Evolutionary conservation across 177 flowering plant species (phyloP).

Genomic region (Vitis hybrid): DNA sequence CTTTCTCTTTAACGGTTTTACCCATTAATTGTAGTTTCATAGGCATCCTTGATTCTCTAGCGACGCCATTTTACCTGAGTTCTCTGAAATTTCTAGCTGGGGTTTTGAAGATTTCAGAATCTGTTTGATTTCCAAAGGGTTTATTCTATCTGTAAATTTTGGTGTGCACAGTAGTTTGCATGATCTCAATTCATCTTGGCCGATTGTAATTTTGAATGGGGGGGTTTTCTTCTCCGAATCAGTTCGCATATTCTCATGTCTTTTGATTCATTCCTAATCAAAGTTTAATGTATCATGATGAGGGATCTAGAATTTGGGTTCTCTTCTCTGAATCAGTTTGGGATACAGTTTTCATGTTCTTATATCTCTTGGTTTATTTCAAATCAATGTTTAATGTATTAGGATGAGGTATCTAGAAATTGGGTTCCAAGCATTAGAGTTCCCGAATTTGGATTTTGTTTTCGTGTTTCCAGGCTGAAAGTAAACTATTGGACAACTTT

Average conservation of each 20-base stretch:
- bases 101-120: conserved; percentile 25
- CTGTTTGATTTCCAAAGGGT: background rate
- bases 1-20: conserved; percentile 6
- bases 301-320: background rate
- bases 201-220: background rate
- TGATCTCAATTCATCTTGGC: conserved; percentile 7
- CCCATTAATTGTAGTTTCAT: conserved; percentile 21
- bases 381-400: too few species aligned
- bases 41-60: too few species aligned
- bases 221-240: background rate
- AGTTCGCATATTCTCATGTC: background rate
- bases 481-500: too few species aligned
- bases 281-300: background rate
- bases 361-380: too few species aligned
- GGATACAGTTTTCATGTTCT: background rate
- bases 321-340: background rate
- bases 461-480: too few species aligned
- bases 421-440: too few species aligned
- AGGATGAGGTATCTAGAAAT: too few species aligned
- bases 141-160: conserved; percentile 12
- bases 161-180: background rate
- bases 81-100: conserved; percentile 36
- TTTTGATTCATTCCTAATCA: background rate
- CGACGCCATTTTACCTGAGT: conserved; percentile 6
- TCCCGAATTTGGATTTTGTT: too few species aligned